These are phyloP conservation scores for Fusarium citri DNA, from an alignment of 2,329 filamentous ascomycete genomes.

Conservation along the genomic window DNA sequence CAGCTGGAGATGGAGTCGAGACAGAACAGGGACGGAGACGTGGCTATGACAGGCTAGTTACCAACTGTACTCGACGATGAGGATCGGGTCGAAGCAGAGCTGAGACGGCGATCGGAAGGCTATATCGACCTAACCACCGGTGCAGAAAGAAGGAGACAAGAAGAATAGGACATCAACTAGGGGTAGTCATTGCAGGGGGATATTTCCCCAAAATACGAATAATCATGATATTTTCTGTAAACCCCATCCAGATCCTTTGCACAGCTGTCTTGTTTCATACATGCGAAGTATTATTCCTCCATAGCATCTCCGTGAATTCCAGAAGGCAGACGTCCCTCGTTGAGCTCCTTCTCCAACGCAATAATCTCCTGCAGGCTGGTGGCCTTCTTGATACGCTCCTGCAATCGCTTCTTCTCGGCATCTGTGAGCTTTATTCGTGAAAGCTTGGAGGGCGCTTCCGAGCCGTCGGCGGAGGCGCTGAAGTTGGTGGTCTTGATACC, in stretches of 20 bases:
- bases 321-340: conserved; percentile 85
- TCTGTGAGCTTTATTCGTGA: conserved; percentile 88
- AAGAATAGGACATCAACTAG: conserved; percentile 3
- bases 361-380: conserved; percentile 92
- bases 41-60: conserved; percentile 69
- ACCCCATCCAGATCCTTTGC: conserved; percentile 12
- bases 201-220: conserved; percentile 24
- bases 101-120: background rate
- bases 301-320: conserved; percentile 69
- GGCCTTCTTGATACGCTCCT: conserved; percentile 88
- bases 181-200: conserved; percentile 2
- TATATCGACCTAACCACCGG: background rate
- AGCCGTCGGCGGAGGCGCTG: conserved; percentile 63
- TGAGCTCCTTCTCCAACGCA: conserved; percentile 88
- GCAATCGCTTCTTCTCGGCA: conserved; percentile 84
- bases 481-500: conserved; percentile 84
- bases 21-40: conserved; percentile 62
- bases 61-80: background rate
- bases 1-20: conserved; percentile 68
- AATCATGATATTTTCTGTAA: conserved; percentile 29
- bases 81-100: background rate
- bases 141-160: background rate
- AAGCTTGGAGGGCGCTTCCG: conserved; percentile 67
- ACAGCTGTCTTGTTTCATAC: conserved; percentile 5
- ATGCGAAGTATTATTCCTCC: conserved; percentile 63